Conservation (phyloP, 345 rosid genomes). For the Acer campestre region DNA sequence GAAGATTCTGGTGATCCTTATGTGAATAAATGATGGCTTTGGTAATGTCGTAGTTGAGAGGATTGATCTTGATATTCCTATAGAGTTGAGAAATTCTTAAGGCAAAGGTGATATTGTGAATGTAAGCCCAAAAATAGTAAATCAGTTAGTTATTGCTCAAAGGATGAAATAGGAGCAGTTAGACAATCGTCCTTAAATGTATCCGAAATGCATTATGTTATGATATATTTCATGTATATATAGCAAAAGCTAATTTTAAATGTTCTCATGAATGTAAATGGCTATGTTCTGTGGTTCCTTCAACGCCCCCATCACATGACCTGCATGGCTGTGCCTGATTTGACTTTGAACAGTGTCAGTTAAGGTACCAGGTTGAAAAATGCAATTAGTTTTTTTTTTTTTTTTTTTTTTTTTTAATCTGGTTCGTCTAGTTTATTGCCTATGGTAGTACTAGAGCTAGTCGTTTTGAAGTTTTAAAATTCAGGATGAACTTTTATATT, state of each 20-base stretch:
- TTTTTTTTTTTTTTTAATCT: background rate
- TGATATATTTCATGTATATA: background rate
- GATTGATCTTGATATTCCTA: background rate
- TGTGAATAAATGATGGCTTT: constrained; percentile 17
- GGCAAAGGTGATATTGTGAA: background rate
- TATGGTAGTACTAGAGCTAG: background rate
- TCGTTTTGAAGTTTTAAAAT: background rate
- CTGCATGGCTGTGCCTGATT: background rate
- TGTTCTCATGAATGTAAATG: background rate
- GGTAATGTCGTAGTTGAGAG: constrained; percentile 3
- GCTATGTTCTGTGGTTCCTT: background rate
- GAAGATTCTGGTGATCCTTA: constrained; percentile 29
- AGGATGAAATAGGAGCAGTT: background rate
- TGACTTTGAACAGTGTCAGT: background rate
- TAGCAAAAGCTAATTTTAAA: background rate
- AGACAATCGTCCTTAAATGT: background rate
- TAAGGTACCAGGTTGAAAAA: background rate
- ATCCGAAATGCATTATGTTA: background rate
- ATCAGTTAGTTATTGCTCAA: background rate
- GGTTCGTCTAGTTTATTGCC: background rate
- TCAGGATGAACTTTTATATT: background rate
- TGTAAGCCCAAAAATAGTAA: background rate
- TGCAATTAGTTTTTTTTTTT: no score
- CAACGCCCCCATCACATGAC: background rate
- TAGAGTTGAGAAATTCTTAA: background rate